Base-by-base conservation (phyloP, 2,329 filamentous ascomycete genomes). In the Rhexocercosporidium sp. region DNA sequence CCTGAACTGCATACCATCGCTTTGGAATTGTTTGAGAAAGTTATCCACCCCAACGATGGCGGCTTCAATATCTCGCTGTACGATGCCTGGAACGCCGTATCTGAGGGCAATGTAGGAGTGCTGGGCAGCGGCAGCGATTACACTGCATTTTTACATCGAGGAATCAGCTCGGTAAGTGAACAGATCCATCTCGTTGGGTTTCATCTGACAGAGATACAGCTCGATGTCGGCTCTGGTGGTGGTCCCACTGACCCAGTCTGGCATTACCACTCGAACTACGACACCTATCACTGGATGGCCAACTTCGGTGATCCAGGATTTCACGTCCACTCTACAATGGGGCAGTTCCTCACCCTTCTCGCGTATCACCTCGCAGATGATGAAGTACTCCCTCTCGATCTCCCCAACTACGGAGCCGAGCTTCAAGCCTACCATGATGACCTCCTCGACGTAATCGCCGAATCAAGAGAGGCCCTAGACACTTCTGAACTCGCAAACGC, bases 211-310 rank as follows among this genome's bases (percentile, higher is more conserved):
- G 16, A 31, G 27, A 51, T 62, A 20, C 29, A 39, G 76, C 70
- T 88, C 8, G 87, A 90, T 67, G 80, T 89, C 20, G 83, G 85
- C 3, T 86, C 86, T 0, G 75, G 75, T 0, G 75, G 75, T 3
- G 80, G 80, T 3, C 62, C 74, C 0, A 75, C 77, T 0, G 57
- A 60, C 39, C 85, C 88, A 0, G 81, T 91, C 8, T 91, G 90
- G 75, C 89, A 90, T 70, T 96, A 95, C 75, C 92, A 95, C 77
- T 86, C 86, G 70, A 94, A 95, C 78, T 96, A 93, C 77, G 93
- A 96, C 75, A 91, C 85, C 49, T 93, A 92, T 75, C 82, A 89
- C 73, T 95, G 92, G 92, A 94, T 95, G 90, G 84, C 90, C 11
- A 89, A 81, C 2, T 92, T 87, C 69, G 92, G 92, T 6, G 92